These are phyloP conservation scores for Medicago arabica DNA, from an alignment of 306 rosid species.

Conservation along the genomic window DNA sequence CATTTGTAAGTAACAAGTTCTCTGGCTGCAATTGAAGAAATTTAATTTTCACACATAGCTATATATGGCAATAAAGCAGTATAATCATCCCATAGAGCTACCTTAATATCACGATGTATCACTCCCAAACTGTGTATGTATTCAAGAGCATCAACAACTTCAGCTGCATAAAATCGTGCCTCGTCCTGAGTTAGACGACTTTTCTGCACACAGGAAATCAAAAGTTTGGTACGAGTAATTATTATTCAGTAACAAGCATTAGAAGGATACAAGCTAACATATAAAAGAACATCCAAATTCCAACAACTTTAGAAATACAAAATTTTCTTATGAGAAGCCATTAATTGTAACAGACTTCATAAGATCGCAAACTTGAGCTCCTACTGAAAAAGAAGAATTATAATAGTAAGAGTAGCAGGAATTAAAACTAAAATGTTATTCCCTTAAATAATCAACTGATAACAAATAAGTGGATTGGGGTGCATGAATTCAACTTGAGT, in stretches of 20 bases:
- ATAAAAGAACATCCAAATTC: constrained; percentile 14
- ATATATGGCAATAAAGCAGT: constrained; percentile 42
- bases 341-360: not conserved
- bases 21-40: constrained; percentile 81
- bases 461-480: no score
- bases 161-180: constrained; percentile 95
- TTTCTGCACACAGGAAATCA: constrained; percentile 69
- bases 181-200: constrained; percentile 83
- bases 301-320: constrained; percentile 20
- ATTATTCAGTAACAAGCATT: constrained; percentile 30
- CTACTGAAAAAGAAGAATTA: constrained; percentile 4
- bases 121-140: constrained; percentile 94
- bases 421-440: not conserved
- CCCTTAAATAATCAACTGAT: no score
- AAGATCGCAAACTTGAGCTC: not conserved
- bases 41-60: constrained; percentile 35
- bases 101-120: constrained; percentile 99
- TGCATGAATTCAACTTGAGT: no score
- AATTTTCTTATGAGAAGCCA: not conserved
- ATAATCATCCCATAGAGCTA: constrained; percentile 47
- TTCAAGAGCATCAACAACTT: constrained; percentile 96
- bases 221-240: constrained; percentile 38
- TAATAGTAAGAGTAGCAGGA: not conserved
- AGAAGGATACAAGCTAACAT: not conserved
- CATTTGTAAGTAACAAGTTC: constrained; percentile 86